A percentile compares a stretch with the other conserved stretches of the same genome.
These are phyloP conservation scores for Zygosaccharomyces sapae DNA, from an alignment of 1,139 yeast genomes.

Conservation along the genomic window DNA sequence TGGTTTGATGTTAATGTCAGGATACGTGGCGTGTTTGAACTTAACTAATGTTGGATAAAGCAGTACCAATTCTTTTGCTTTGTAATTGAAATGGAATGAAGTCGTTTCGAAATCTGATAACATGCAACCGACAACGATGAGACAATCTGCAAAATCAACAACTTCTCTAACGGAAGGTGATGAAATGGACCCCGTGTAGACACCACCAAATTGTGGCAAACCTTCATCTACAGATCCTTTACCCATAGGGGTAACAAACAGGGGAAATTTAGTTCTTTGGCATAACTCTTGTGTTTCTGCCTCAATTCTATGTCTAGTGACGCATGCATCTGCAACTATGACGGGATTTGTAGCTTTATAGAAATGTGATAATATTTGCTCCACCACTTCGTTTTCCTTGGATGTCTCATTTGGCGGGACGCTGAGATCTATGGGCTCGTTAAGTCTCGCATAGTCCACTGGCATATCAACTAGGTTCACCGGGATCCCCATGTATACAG, in stretches of 20 bases:
- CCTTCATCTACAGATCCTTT: slow-evolving; percentile 73
- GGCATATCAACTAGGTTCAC: slow-evolving; percentile 64
- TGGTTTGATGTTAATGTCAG: slow-evolving; percentile 68
- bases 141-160: slow-evolving; percentile 71
- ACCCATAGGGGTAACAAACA: slow-evolving; percentile 88
- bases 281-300: slow-evolving; percentile 57
- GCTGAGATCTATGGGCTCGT: slow-evolving; percentile 56
- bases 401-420: slow-evolving; percentile 56
- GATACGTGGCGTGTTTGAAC: slow-evolving; percentile 65
- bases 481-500: slow-evolving; percentile 79
- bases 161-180: slow-evolving; percentile 70
- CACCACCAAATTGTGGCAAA: slow-evolving; percentile 72
- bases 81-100: slow-evolving; percentile 73
- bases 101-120: slow-evolving; percentile 85
- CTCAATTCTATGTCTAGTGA: slow-evolving; percentile 62
- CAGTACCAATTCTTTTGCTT: slow-evolving; percentile 70
- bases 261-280: slow-evolving; percentile 70
- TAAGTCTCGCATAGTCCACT: slow-evolving; percentile 50
- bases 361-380: slow-evolving; percentile 50
- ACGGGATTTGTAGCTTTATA: slow-evolving; percentile 58
- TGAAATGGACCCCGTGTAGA: slow-evolving; percentile 75
- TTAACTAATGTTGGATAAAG: slow-evolving; percentile 77
- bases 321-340: slow-evolving; percentile 81
- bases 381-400: slow-evolving; percentile 65
- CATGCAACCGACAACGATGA: slow-evolving; percentile 72